These are phyloP conservation scores for Gamsiella multidivaricata DNA, from an alignment of 192 early-diverging fungal species.

Conservation along the genomic window DNA sequence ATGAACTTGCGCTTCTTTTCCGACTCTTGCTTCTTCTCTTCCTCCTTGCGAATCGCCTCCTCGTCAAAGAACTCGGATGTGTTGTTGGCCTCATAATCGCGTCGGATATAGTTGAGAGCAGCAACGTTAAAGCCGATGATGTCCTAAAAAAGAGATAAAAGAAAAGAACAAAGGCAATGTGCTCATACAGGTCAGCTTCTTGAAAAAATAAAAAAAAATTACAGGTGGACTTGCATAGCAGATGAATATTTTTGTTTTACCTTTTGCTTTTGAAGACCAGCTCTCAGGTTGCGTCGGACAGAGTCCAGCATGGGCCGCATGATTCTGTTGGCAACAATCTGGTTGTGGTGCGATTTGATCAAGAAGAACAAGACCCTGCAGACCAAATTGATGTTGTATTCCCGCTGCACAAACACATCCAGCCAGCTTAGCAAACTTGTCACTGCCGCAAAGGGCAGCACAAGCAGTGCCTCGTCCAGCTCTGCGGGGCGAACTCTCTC, in stretches of 20 bases:
- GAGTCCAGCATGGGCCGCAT: conserved; percentile 81
- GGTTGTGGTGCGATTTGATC: conserved; percentile 88
- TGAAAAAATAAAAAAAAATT: too few species aligned
- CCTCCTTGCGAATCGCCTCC: conserved; percentile 55
- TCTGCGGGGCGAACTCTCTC: conserved; percentile 86
- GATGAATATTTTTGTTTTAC: conserved; percentile 13
- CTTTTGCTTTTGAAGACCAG: conserved; percentile 74
- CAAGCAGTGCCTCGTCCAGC: conserved; percentile 89
- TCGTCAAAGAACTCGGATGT: conserved; percentile 82
- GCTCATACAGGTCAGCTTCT: too few species aligned
- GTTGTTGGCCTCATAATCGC: conserved; percentile 81
- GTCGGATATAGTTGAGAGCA: conserved; percentile 77
- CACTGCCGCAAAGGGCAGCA: conserved; percentile 88
- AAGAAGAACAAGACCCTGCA: conserved; percentile 89
- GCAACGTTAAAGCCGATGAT: conserved; percentile 91
- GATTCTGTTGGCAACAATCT: conserved; percentile 84
- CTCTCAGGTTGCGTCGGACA: conserved; percentile 73
- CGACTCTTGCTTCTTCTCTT: conserved; percentile 59
- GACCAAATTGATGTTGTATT: conserved; percentile 80
- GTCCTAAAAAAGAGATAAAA: conserved; percentile 58
- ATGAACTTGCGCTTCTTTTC: conserved; percentile 85
- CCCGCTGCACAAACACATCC: conserved; percentile 84
- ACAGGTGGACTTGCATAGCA: too few species aligned
- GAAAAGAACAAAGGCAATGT: not conserved
- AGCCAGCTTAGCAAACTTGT: conserved; percentile 81